A percentile compares a stretch with the other conserved stretches of the same genome.
Evolutionary conservation across 1,284 basidiomycete species (phyloP).

Genomic region (Pterulicium gracile): DNA sequence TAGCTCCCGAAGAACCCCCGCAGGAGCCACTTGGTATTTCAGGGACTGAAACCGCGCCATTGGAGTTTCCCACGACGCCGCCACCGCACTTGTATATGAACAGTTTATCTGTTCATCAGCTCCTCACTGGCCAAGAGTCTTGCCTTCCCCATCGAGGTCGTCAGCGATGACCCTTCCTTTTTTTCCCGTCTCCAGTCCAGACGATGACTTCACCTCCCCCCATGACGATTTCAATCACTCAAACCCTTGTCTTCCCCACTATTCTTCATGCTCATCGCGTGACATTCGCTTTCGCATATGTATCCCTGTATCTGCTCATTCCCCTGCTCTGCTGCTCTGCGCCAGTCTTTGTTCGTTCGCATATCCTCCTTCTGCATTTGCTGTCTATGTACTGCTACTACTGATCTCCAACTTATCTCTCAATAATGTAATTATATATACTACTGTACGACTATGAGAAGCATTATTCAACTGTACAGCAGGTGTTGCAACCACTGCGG

Average conservation of each 20-base stretch:
- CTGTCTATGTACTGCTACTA: background rate
- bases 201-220: too few species aligned
- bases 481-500: too few species aligned
- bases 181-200: too few species aligned
- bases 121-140: too few species aligned
- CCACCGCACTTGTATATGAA: too few species aligned
- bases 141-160: too few species aligned
- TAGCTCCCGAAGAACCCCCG: too few species aligned
- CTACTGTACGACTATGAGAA: background rate
- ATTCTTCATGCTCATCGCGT: background rate
- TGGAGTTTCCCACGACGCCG: too few species aligned
- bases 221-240: background rate
- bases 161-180: too few species aligned
- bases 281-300: background rate
- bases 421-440: background rate
- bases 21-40: too few species aligned
- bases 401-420: background rate
- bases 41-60: too few species aligned
- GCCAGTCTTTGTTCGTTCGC: background rate
- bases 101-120: too few species aligned
- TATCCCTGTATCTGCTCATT: background rate
- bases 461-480: background rate
- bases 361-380: background rate
- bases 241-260: background rate
- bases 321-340: background rate